Conservation (phyloP, 352 stramenopile genomes). For the Phytophthora constricta region DNA sequence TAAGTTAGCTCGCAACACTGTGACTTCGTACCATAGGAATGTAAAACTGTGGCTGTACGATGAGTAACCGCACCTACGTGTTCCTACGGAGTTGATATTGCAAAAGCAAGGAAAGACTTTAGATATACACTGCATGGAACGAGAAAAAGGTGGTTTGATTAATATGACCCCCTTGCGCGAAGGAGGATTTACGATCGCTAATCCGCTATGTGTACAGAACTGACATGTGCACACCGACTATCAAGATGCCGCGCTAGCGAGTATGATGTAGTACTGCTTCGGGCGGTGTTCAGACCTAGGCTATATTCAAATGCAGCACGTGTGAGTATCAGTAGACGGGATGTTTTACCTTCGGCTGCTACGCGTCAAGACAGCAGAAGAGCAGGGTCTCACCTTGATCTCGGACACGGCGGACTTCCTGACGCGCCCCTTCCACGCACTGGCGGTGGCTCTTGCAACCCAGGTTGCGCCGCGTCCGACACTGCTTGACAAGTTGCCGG, state of each 20-base stretch:
- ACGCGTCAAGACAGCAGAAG: slow-evolving; percentile 33
- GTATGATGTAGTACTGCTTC: slow-evolving; percentile 41
- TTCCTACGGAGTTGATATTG: slow-evolving; percentile 7
- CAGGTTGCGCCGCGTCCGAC: slow-evolving; percentile 3
- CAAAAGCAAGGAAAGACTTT: slow-evolving; percentile 3
- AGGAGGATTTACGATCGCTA: not conserved
- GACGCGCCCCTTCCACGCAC: slow-evolving; percentile 23
- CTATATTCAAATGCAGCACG: slow-evolving; percentile 22
- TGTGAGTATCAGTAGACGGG: slow-evolving; percentile 15
- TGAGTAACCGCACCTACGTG: slow-evolving; percentile 6
- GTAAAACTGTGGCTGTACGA: slow-evolving; percentile 11
- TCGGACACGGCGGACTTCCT: slow-evolving; percentile 6
- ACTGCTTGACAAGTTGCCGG: not conserved
- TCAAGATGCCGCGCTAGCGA: slow-evolving; percentile 32
- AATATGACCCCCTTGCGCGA: slow-evolving; percentile 24
- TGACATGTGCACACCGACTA: slow-evolving; percentile 18
- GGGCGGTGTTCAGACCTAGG: slow-evolving; percentile 28
- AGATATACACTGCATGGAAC: slow-evolving; percentile 21
- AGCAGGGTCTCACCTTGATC: slow-evolving; percentile 34
- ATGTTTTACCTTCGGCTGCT: slow-evolving; percentile 32
- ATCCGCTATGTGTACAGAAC: slow-evolving; percentile 2
- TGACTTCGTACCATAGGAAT: slow-evolving; percentile 10
- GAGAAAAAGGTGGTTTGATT: slow-evolving; percentile 23
- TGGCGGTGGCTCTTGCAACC: slow-evolving; percentile 16
- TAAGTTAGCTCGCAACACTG: slow-evolving; percentile 16